These are phyloP conservation scores for Psilocybe tampanensis DNA, from an alignment of 768 basidiomycete genomes.

Conservation along the genomic window DNA sequence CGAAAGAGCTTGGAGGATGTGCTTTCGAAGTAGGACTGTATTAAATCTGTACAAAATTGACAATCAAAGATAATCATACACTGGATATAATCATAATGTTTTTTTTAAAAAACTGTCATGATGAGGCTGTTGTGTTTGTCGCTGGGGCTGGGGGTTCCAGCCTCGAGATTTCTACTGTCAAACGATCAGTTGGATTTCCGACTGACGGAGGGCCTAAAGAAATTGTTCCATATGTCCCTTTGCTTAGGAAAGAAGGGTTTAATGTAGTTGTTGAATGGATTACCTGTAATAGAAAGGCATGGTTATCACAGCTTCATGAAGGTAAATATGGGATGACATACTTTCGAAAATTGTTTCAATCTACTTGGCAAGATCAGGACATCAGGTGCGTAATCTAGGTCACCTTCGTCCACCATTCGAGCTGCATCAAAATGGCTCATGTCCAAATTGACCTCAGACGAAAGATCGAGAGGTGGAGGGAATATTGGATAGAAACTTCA, in stretches of 20 bases:
- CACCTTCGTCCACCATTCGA: conserved; percentile 36
- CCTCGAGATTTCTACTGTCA: conserved; percentile 36
- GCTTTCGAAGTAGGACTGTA: conserved; percentile 17
- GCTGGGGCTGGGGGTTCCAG: conserved; percentile 22
- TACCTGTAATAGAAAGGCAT: conserved; percentile 43
- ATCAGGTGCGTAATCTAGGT: conserved; percentile 66
- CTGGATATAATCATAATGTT: neutral
- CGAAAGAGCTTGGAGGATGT: conserved; percentile 52
- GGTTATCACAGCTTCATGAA: neutral
- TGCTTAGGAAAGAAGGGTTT: conserved; percentile 82
- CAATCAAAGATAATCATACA: conserved; percentile 8
- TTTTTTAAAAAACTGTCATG: too few relatives aligned
- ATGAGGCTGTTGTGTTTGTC: neutral
- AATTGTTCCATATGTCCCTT: conserved; percentile 56
- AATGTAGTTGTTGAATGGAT: conserved; percentile 79
- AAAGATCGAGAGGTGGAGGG: conserved; percentile 75
- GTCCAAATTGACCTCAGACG: conserved; percentile 87
- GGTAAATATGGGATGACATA: conserved; percentile 26
- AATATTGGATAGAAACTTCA: conserved; percentile 93
- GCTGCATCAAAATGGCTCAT: conserved; percentile 68
- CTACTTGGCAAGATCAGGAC: conserved; percentile 87
- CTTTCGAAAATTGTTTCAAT: conserved; percentile 90
- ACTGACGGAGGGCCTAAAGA: conserved; percentile 31
- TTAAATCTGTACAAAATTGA: neutral
- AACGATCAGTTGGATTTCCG: conserved; percentile 31